Evolutionary conservation across 108 stramenopile species (phyloP).

Genomic region (Fragilariopsis cylindrus): DNA sequence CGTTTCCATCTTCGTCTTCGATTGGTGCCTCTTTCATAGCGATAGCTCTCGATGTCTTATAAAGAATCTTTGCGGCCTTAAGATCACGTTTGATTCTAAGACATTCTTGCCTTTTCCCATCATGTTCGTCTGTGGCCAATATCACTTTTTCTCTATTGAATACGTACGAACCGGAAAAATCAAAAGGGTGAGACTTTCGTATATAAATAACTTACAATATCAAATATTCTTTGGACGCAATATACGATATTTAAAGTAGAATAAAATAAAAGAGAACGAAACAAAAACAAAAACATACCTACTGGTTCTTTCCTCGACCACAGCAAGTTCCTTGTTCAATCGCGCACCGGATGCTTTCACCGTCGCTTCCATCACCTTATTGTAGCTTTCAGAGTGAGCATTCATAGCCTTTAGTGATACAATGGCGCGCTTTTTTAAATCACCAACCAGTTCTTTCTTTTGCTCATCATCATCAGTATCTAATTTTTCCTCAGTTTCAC

Average conservation of each 20-base stretch:
- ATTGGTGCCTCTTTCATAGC: constrained; percentile 36
- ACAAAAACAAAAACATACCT: constrained; percentile 41
- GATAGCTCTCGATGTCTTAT: not conserved
- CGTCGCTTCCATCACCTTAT: constrained; percentile 54
- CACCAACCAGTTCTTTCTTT: constrained; percentile 46
- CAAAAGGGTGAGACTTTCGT: not conserved
- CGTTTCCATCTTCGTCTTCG: constrained; percentile 44
- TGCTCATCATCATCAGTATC: constrained; percentile 53
- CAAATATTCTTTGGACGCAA: not conserved
- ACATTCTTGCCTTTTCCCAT: not conserved
- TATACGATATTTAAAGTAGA: not conserved
- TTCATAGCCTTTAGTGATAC: constrained; percentile 42
- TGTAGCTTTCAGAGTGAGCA: constrained; percentile 49
- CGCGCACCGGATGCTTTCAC: constrained; percentile 43
- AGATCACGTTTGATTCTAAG: not conserved
- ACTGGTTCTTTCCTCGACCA: constrained; percentile 39
- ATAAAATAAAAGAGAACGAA: no score
- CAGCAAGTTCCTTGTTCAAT: constrained; percentile 52
- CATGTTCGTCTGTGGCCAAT: constrained; percentile 10
- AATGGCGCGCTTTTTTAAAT: constrained; percentile 51
- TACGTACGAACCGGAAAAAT: not conserved
- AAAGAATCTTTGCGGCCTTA: constrained; percentile 3
- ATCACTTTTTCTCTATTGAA: constrained; percentile 17
- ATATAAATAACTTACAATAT: not conserved
- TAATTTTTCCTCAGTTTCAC: constrained; percentile 54